Percentiles rank a stretch among this genome's conserved stretches.
Evolutionary conservation across 2,329 filamentous ascomycete species (phyloP).

Genomic region (Leptographium radiaticola): DNA sequence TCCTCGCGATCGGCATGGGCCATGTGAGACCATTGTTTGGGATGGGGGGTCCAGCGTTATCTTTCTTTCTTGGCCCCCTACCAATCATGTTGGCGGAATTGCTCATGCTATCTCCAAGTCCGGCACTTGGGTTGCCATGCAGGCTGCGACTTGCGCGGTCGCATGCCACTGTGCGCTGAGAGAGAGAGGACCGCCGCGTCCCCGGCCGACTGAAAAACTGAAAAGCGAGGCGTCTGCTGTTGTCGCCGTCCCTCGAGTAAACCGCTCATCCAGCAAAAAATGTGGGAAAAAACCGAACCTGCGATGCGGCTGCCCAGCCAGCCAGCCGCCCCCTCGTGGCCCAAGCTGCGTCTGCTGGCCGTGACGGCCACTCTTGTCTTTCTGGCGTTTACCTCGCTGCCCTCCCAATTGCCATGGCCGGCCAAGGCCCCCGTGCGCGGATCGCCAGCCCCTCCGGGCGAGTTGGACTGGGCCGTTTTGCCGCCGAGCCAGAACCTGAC

Average conservation of each 20-base stretch:
- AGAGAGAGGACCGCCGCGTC: no score
- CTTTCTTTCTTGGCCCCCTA: neutral
- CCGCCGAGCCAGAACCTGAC: slow-evolving; percentile 17
- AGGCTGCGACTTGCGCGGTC: neutral
- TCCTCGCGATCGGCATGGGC: no score
- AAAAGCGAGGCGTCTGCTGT: no score
- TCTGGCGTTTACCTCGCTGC: neutral
- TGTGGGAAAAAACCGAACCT: neutral
- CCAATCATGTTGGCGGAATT: neutral
- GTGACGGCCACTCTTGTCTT: neutral
- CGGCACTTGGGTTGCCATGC: neutral
- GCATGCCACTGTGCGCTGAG: no score
- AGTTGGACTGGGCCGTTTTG: slow-evolving; percentile 11
- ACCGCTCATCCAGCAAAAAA: neutral
- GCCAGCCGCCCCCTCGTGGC: neutral
- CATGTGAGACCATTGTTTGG: neutral
- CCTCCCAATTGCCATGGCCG: neutral
- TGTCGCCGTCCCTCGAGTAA: no score
- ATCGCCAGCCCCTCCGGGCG: neutral
- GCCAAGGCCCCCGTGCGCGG: neutral
- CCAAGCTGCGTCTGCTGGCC: neutral
- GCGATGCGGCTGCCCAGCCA: neutral
- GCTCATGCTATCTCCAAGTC: neutral
- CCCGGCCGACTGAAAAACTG: no score
- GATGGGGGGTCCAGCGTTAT: neutral